Conservation (phyloP, 148 eudicot genomes). For the Vaccinium vitisidaea region DNA sequence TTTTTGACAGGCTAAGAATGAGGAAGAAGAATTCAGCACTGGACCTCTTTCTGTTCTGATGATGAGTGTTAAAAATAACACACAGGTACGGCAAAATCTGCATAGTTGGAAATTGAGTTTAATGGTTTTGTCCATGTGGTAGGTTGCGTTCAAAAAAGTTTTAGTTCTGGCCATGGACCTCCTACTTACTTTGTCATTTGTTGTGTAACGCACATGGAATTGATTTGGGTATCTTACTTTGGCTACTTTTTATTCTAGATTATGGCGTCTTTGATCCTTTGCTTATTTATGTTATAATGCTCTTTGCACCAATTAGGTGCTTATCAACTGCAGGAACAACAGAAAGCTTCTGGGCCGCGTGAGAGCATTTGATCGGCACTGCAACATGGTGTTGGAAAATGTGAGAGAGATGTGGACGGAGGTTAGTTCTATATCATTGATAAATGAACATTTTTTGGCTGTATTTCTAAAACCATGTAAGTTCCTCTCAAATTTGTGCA, state of each 20-base stretch:
- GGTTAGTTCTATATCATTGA: slow-evolving; percentile 34
- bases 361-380: slow-evolving; percentile 75
- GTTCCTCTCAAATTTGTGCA: background rate
- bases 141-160: background rate
- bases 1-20: slow-evolving; percentile 60
- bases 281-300: background rate
- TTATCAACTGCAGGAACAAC: slow-evolving; percentile 93
- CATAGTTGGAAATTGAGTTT: background rate
- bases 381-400: slow-evolving; percentile 81
- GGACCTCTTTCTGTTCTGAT: slow-evolving; percentile 88
- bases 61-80: slow-evolving; percentile 91
- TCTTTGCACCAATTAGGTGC: slow-evolving; percentile 44
- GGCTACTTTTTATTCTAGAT: background rate
- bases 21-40: slow-evolving; percentile 91
- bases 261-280: background rate
- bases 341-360: slow-evolving; percentile 74
- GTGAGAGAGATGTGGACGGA: slow-evolving; percentile 92
- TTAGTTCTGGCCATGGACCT: background rate
- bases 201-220: background rate
- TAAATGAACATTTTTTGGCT: background rate
- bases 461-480: background rate
- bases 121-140: background rate
- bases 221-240: background rate
- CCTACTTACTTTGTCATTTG: background rate
- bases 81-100: slow-evolving; percentile 49